Conservation (phyloP, 208 protist species). For the Sergeia podlipaevii region DNA sequence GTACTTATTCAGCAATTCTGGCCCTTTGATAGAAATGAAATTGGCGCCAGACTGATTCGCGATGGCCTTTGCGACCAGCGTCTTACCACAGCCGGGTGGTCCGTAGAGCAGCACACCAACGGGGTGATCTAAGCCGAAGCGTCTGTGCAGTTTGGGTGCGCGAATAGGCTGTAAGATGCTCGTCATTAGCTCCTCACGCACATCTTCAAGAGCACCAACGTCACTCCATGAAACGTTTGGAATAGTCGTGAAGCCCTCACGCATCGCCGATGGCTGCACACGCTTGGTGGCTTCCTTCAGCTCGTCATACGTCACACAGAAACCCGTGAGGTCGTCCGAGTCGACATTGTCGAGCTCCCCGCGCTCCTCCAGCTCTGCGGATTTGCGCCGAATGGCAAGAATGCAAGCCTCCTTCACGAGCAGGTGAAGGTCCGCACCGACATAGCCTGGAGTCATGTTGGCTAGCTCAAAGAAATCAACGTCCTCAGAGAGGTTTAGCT, state of each 20-base stretch:
- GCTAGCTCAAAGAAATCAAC: constrained; percentile 95
- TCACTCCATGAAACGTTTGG: constrained; percentile 97
- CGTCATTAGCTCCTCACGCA: constrained; percentile 92
- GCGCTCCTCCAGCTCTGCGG: constrained; percentile 48
- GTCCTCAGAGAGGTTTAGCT: constrained; percentile 76
- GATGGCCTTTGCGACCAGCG: constrained; percentile 95
- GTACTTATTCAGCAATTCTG: constrained; percentile 98
- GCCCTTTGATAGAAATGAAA: constrained; percentile 99
- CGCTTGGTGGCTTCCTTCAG: constrained; percentile 90
- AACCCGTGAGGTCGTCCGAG: constrained; percentile 47
- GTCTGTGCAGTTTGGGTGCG: constrained; percentile 85
- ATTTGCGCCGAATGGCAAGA: constrained; percentile 84
- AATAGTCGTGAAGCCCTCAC: constrained; percentile 96
- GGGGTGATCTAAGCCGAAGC: constrained; percentile 86
- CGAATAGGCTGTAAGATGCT: constrained; percentile 93
- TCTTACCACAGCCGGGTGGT: constrained; percentile 98
- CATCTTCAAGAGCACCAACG: constrained; percentile 95
- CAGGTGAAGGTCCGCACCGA: constrained; percentile 97
- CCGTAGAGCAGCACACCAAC: constrained; percentile 98
- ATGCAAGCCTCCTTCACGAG: constrained; percentile 94
- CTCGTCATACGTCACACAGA: constrained; percentile 79
- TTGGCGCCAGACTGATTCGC: constrained; percentile 94
- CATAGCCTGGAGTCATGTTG: constrained; percentile 96
- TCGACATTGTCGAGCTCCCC: constrained; percentile 25
- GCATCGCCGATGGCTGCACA: constrained; percentile 97